phyloP scores from a whole-genome alignment of 2,329 filamentous ascomycete species.

The Arthrinium phaeospermum region DNA sequence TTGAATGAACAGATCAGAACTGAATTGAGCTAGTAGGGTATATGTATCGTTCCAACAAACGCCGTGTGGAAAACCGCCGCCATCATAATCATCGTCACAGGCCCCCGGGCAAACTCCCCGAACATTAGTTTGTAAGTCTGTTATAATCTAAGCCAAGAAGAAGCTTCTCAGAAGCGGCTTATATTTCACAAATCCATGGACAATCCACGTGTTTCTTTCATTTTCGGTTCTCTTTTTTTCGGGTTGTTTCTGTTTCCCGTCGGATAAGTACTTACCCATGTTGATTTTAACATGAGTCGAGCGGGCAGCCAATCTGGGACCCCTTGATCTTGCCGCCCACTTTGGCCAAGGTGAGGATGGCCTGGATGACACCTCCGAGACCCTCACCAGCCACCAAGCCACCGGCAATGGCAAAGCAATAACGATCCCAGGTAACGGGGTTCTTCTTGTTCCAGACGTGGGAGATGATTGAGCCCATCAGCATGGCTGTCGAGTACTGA shows the following conservation, averaged over 20 bases:
- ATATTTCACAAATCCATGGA: background rate
- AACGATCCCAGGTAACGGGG: constrained; percentile 57
- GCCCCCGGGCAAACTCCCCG: background rate
- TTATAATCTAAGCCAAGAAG: background rate
- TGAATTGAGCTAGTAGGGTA: constrained; percentile 10
- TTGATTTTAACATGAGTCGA: background rate
- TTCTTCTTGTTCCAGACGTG: constrained; percentile 61
- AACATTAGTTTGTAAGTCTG: background rate
- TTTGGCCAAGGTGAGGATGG: constrained; percentile 46
- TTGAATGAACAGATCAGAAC: background rate
- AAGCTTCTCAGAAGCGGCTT: background rate
- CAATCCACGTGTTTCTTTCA: background rate
- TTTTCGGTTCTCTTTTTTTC: background rate
- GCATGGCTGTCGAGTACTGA: constrained; percentile 62
- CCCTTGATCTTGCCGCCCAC: constrained; percentile 26
- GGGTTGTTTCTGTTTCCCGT: background rate
- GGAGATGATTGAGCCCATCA: constrained; percentile 59
- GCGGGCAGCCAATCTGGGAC: constrained; percentile 1
- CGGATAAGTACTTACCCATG: too few relatives aligned
- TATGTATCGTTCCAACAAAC: background rate
- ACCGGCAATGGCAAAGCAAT: constrained; percentile 64
- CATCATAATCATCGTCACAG: background rate
- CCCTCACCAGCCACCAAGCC: constrained; percentile 69
- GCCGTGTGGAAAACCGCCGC: background rate
- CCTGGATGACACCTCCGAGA: constrained; percentile 66